Percentiles rank a stretch among this genome's conserved stretches.
phyloP scores from a whole-genome alignment of 225 moss, liverwort and hornwort genomes.

The Pleurozium schreberi region DNA sequence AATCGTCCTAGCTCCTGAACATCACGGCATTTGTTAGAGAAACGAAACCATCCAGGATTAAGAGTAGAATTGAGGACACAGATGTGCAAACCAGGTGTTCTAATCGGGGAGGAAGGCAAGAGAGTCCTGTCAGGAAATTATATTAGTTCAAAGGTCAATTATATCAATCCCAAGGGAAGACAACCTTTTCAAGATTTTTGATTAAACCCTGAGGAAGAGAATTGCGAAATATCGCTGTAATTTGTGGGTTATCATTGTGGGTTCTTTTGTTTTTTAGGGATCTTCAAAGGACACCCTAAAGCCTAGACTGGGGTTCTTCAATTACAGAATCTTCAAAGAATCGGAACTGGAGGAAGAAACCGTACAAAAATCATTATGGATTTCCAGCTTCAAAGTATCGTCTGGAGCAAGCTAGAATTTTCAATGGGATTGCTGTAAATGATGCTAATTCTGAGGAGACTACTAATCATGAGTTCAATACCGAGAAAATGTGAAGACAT shows the following conservation, averaged over 20 bases:
- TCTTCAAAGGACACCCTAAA: not conserved
- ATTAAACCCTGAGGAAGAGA: not conserved
- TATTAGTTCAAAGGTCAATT: too few relatives aligned
- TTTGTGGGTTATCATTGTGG: not conserved
- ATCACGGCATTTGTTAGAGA: not conserved
- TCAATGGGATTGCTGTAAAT: not conserved
- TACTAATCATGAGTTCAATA: not conserved
- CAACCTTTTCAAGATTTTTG: too few relatives aligned
- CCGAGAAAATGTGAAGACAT: not conserved
- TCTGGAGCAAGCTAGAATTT: not conserved
- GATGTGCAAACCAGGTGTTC: not conserved
- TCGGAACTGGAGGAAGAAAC: not conserved
- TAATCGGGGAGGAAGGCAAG: not conserved
- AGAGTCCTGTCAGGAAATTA: not conserved
- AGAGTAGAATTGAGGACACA: not conserved
- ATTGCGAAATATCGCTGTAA: not conserved
- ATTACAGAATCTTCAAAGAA: not conserved
- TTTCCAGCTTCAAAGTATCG: not conserved
- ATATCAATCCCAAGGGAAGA: too few relatives aligned
- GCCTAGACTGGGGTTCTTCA: not conserved
- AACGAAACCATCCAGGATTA: not conserved
- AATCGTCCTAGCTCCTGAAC: slow-evolving; percentile 8
- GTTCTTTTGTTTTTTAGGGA: not conserved
- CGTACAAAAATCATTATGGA: not conserved
- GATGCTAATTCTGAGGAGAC: not conserved